Evolutionary conservation across 345 rosid species (phyloP).

Genomic region (Ceriops tagal): DNA sequence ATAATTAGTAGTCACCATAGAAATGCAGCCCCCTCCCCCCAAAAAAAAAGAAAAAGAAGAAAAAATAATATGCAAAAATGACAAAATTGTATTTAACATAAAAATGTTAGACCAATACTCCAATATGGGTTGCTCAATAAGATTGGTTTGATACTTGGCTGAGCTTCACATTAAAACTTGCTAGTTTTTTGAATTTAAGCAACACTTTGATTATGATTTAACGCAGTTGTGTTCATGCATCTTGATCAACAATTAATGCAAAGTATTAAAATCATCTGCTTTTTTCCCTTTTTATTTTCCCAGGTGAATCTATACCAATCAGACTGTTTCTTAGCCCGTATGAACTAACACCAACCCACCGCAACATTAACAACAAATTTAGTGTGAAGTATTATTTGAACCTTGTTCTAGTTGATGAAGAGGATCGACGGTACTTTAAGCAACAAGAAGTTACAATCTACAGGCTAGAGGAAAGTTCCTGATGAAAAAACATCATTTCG

Average conservation of each 20-base stretch:
- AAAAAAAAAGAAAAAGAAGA: no score
- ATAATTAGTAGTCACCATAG: no score
- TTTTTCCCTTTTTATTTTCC: background rate
- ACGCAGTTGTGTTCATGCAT: background rate
- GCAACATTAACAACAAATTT: slow-evolving; percentile 95
- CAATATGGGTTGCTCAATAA: no score
- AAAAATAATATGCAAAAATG: no score
- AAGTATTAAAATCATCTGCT: slow-evolving; percentile 11
- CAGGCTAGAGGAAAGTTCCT: slow-evolving; percentile 71
- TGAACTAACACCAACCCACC: slow-evolving; percentile 89
- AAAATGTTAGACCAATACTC: no score
- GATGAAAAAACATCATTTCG: background rate
- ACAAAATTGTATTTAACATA: no score
- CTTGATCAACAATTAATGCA: background rate
- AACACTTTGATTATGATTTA: background rate
- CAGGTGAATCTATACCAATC: slow-evolving; percentile 97
- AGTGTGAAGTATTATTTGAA: slow-evolving; percentile 94
- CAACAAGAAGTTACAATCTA: slow-evolving; percentile 92
- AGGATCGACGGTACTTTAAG: slow-evolving; percentile 94
- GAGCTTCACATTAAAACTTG: no score
- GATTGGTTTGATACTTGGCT: no score
- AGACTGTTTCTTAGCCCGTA: slow-evolving; percentile 93
- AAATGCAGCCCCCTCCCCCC: no score
- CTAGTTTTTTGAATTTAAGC: no score
- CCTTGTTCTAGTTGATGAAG: slow-evolving; percentile 94